Evolutionary conservation across 345 rosid genomes (phyloP).

Genomic region (Angophora floribunda): DNA sequence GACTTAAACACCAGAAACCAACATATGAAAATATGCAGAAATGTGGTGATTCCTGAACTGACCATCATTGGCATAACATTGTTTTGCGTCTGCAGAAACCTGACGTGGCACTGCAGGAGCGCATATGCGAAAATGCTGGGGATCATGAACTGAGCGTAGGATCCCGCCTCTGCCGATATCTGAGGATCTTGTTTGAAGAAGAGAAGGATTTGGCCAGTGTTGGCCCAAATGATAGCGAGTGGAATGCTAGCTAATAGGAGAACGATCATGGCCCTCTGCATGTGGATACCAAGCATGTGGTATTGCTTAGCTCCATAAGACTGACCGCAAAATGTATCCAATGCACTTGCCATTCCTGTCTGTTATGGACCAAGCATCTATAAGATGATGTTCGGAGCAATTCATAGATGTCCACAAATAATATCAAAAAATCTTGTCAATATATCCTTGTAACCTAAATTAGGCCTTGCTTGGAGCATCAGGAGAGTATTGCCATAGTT

Average conservation of each 20-base stretch:
- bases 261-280: slow-evolving; percentile 18
- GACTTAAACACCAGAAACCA: slow-evolving; percentile 33
- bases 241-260: slow-evolving; percentile 8
- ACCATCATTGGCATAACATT: slow-evolving; percentile 39
- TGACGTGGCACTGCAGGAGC: background rate
- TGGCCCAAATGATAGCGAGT: background rate
- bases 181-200: background rate
- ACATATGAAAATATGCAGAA: slow-evolving; percentile 26
- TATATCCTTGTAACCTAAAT: background rate
- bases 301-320: background rate
- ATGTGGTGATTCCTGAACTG: slow-evolving; percentile 26
- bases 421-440: background rate
- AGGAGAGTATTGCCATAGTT: background rate
- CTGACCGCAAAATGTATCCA: background rate
- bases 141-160: background rate
- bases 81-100: slow-evolving; percentile 40
- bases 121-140: background rate
- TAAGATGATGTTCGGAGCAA: background rate
- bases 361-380: background rate
- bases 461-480: background rate
- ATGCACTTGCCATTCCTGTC: slow-evolving; percentile 11
- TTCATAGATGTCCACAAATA: background rate
- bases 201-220: background rate
- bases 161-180: background rate
- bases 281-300: slow-evolving; percentile 13